A percentile compares a stretch with the other conserved stretches of the same genome.
Conservation (phyloP, 805 yeast genomes). For the Lipomyces sp. region DNA sequence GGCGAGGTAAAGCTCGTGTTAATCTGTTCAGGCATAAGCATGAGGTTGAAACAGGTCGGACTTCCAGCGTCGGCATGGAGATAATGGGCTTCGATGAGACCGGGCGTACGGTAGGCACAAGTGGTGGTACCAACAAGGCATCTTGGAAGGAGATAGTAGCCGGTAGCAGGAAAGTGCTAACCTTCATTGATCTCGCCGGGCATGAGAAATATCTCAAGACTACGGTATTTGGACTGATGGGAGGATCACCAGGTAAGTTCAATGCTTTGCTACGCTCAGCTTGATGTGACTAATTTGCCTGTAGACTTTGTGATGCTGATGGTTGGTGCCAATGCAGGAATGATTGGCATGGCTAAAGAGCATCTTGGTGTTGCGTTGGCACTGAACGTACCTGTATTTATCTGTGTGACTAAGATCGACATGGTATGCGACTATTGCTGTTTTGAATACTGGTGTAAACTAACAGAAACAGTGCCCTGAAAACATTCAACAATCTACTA, state of each 20-base stretch:
- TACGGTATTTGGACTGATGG: constrained; percentile 38
- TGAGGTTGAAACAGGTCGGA: constrained; percentile 36
- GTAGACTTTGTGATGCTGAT: constrained; percentile 37
- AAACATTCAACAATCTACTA: constrained; percentile 30
- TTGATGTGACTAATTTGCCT: neutral
- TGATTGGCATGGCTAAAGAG: constrained; percentile 38
- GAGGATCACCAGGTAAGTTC: constrained; percentile 34
- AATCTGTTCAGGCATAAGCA: constrained; percentile 37
- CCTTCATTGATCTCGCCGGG: constrained; percentile 38
- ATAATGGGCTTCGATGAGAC: constrained; percentile 35
- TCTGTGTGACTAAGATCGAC: constrained; percentile 36
- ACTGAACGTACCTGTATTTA: constrained; percentile 34
- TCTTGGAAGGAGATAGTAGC: constrained; percentile 36
- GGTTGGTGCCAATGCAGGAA: constrained; percentile 40
- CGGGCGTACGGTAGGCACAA: constrained; percentile 32
- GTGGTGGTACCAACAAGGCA: constrained; percentile 30
- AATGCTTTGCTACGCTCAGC: neutral
- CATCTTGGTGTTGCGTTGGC: constrained; percentile 38
- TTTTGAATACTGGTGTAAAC: neutral
- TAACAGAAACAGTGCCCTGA: constrained; percentile 28
- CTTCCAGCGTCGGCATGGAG: constrained; percentile 39
- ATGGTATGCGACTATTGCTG: constrained; percentile 19
- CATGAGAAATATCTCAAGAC: constrained; percentile 38
- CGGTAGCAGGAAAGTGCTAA: constrained; percentile 33
- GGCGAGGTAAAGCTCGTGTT: constrained; percentile 38